phyloP scores from a whole-genome alignment of 2,329 filamentous ascomycete species.

The Paecilomyces sp. region DNA sequence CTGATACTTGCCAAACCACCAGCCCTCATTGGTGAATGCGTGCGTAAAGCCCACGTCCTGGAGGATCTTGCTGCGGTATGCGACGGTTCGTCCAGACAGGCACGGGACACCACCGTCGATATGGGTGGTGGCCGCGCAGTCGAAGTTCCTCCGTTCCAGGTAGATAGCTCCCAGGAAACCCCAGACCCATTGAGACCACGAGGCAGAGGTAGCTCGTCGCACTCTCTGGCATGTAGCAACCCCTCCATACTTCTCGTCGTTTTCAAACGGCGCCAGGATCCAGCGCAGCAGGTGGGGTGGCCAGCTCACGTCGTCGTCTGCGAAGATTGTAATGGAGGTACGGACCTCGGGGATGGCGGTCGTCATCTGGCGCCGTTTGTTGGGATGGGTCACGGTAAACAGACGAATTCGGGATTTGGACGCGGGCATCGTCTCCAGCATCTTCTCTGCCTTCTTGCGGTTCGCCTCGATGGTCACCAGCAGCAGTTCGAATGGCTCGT shows the following conservation, averaged over 20 bases:
- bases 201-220: constrained; percentile 57
- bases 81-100: constrained; percentile 88
- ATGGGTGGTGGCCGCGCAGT: constrained; percentile 91
- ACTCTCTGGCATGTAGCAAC: constrained; percentile 89
- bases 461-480: constrained; percentile 83
- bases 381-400: constrained; percentile 73
- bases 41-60: constrained; percentile 78
- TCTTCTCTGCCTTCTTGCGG: constrained; percentile 57
- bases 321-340: constrained; percentile 82
- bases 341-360: constrained; percentile 78
- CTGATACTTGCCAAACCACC: constrained; percentile 69
- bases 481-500: constrained; percentile 61
- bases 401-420: constrained; percentile 64
- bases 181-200: constrained; percentile 60
- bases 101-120: constrained; percentile 95
- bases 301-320: constrained; percentile 94
- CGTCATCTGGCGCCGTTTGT: constrained; percentile 92
- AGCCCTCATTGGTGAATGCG: constrained; percentile 85
- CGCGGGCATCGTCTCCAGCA: constrained; percentile 48
- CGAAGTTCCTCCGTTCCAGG: constrained; percentile 89
- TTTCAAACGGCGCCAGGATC: constrained; percentile 89
- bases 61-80: constrained; percentile 82
- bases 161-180: constrained; percentile 90
- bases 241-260: constrained; percentile 67
- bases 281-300: constrained; percentile 77